Percentiles rank a stretch among this genome's conserved stretches.
phyloP scores from a whole-genome alignment of 805 yeast species.

The Diddensiella santjacobensis region DNA sequence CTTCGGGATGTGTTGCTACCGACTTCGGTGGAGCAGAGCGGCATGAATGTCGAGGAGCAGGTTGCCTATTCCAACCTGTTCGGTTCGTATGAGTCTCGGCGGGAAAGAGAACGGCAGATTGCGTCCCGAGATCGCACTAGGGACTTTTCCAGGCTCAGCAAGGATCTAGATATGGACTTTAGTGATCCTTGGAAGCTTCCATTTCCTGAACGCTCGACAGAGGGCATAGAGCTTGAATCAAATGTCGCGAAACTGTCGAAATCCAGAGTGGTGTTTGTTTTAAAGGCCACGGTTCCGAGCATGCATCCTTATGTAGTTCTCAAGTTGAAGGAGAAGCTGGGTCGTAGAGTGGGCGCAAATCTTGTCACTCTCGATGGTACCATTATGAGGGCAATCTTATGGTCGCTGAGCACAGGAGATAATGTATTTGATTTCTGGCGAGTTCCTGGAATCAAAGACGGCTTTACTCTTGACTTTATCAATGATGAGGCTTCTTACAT shows the following conservation, averaged over 20 bases:
- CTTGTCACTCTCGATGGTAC: neutral
- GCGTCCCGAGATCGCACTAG: neutral
- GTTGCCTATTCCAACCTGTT: slow-evolving; percentile 8
- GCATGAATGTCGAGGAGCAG: slow-evolving; percentile 3
- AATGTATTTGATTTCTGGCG: slow-evolving; percentile 10
- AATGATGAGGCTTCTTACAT: neutral
- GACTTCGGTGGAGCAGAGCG: neutral
- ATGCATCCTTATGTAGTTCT: neutral
- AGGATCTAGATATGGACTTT: neutral
- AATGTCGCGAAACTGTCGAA: neutral
- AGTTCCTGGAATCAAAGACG: neutral
- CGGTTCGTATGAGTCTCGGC: slow-evolving; percentile 2
- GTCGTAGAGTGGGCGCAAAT: neutral
- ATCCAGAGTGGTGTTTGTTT: neutral
- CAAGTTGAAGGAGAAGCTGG: neutral
- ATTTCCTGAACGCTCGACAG: slow-evolving; percentile 7
- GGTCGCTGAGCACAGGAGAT: neutral
- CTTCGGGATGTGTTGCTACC: slow-evolving; percentile 1
- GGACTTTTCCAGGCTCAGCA: neutral
- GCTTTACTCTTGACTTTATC: neutral
- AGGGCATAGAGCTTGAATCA: slow-evolving; percentile 4
- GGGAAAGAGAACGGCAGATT: neutral
- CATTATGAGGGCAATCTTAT: slow-evolving; percentile 2
- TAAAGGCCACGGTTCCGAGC: neutral
- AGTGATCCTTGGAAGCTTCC: slow-evolving; percentile 4